A percentile compares a stretch with the other conserved stretches of the same genome.
phyloP scores from a whole-genome alignment of 768 basidiomycete genomes.

The Cubamyces sp. region DNA sequence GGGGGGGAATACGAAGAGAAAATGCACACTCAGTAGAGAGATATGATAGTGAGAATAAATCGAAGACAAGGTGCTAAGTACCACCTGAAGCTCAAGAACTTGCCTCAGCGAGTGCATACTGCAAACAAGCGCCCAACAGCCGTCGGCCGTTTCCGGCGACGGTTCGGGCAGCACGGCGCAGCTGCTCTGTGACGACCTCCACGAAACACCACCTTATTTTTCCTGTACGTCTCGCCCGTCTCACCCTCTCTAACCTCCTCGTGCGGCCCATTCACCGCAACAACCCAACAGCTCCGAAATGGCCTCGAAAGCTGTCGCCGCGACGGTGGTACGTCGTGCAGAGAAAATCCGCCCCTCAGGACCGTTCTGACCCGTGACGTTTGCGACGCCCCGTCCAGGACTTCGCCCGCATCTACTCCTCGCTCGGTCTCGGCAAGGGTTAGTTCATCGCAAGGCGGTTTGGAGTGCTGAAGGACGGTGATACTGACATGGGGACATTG shows the following conservation, averaged over 20 bases:
- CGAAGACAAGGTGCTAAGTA: too few species aligned
- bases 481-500: constrained; percentile 2
- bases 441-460: constrained; percentile 26
- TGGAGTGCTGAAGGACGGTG: not conserved
- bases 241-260: not conserved
- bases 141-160: constrained; percentile 29
- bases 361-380: not conserved
- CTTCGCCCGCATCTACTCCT: constrained; percentile 81
- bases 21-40: too few species aligned
- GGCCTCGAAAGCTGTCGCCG: constrained; percentile 74
- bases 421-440: constrained; percentile 88
- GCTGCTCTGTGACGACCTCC: constrained; percentile 22
- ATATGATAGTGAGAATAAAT: too few species aligned
- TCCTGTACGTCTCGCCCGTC: constrained; percentile 21
- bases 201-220: constrained; percentile 22
- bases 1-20: too few species aligned
- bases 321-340: constrained; percentile 50
- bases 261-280: not conserved
- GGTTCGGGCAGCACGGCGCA: constrained; percentile 20
- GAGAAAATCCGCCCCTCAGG: constrained; percentile 1
- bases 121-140: constrained; percentile 4
- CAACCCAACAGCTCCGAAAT: constrained; percentile 38
- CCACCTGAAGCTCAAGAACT: too few species aligned
- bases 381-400: constrained; percentile 52
- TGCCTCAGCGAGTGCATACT: not conserved